phyloP scores from a whole-genome alignment of 2,329 filamentous ascomycete species.

The Fusarium torulosum region DNA sequence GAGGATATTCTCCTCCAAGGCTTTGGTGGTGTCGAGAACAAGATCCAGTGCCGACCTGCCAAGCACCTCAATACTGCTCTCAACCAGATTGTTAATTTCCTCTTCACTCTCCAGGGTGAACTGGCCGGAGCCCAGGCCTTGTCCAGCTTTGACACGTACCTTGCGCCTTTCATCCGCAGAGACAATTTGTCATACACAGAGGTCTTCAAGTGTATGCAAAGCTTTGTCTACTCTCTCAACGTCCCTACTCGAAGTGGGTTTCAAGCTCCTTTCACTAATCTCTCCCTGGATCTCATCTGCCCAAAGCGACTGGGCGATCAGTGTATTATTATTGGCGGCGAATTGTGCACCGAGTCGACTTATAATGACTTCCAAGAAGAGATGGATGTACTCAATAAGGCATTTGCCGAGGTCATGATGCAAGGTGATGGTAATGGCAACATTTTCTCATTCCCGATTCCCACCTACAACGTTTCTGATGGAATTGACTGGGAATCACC shows the following conservation, averaged over 20 bases:
- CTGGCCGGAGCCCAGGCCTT: slow-evolving; percentile 41
- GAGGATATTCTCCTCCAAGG: slow-evolving; percentile 45
- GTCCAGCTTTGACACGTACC: slow-evolving; percentile 45
- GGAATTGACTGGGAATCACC: slow-evolving; percentile 44
- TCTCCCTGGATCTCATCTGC: slow-evolving; percentile 41
- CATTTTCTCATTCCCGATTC: slow-evolving; percentile 45
- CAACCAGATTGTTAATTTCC: slow-evolving; percentile 46
- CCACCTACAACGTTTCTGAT: slow-evolving; percentile 42
- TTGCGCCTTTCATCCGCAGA: slow-evolving; percentile 40
- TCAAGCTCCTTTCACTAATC: slow-evolving; percentile 44
- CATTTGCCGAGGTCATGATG: slow-evolving; percentile 46
- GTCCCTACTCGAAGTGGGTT: slow-evolving; percentile 46
- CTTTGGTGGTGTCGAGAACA: slow-evolving; percentile 44
- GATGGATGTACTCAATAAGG: slow-evolving; percentile 46
- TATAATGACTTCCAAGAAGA: slow-evolving; percentile 45
- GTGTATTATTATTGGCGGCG: slow-evolving; percentile 38
- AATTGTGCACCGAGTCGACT: slow-evolving; percentile 31
- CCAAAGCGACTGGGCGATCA: slow-evolving; percentile 35
- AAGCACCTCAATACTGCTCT: slow-evolving; percentile 46
- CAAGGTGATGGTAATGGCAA: slow-evolving; percentile 45
- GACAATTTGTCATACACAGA: slow-evolving; percentile 37
- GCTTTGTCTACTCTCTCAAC: slow-evolving; percentile 47
- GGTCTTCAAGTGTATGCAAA: slow-evolving; percentile 44
- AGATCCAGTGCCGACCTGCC: slow-evolving; percentile 44
- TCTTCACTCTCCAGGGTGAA: slow-evolving; percentile 44